Base-by-base conservation (phyloP, 768 basidiomycete genomes). In the Mycena floridula region DNA sequence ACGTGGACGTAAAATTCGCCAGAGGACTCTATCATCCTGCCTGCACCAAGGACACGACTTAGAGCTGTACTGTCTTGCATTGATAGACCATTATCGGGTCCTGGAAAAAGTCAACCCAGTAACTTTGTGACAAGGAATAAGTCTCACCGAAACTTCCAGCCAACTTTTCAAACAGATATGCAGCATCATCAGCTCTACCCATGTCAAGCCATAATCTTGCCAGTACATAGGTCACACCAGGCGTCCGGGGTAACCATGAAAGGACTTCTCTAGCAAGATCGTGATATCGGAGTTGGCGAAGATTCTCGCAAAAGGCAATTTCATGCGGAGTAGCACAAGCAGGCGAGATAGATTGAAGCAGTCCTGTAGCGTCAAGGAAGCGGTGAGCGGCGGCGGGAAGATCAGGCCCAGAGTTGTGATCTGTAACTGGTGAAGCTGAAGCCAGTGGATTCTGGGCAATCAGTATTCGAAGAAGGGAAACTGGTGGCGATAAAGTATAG, bases 1-100 rank as follows among this genome's bases (percentile, higher is more conserved):
- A 77, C 75, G 61, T 92, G 89, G 23, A 82, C 62, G 65, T 92
- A 93, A 67, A 87, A 95, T 7, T 72, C 68, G 54, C 82, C 80
- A 43, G 80, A 73, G 4, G 82, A 79, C 49, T 79, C 72, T 42
- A 80, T 74, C 23, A 76, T 50, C 37, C 73, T 71, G 22, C 67
- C 66, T 37, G 70, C 67, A 22, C 87, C 85, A 43, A 90, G 70
- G 45, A 89, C 74, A 13, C 66, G 63, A 1, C 67, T 63, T 30
- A 93, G 61, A 0, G 85, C 77, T 51, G 81, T 78, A 30, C 70
- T 63, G 52, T 88, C 87, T 54, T 86, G 85, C 22, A 59, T 59
- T 16, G 73, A 72, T 36, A 81, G 61, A 21, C 68, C 68, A 55
- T 64, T 74, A 45, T 76, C 72, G 28, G 72, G 60, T 42, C 71